Percentiles rank a stretch among this genome's conserved stretches.
Conservation (phyloP, 2,329 filamentous ascomycete genomes). For the Microthyrium microscopicum region DNA sequence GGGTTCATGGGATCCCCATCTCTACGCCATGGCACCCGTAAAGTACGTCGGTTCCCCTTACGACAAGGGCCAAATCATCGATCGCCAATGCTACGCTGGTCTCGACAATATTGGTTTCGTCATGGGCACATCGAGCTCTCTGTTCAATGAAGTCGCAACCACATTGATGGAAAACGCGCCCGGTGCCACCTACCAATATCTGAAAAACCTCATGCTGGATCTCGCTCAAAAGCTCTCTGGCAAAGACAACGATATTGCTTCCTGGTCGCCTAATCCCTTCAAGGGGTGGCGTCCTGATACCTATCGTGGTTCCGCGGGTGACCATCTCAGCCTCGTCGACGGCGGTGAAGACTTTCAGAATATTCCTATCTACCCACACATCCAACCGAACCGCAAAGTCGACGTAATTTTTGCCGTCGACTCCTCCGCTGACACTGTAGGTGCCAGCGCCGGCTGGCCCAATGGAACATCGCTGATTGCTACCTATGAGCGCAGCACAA, state of each 20-base stretch:
- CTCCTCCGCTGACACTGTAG: slow-evolving; percentile 52
- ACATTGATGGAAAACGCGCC: slow-evolving; percentile 37
- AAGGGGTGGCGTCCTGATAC: slow-evolving; percentile 42
- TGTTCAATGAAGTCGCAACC: slow-evolving; percentile 68
- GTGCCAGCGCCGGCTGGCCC: slow-evolving; percentile 41
- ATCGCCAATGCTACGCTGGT: slow-evolving; percentile 51
- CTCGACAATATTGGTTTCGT: slow-evolving; percentile 62
- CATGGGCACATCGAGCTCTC: slow-evolving; percentile 69
- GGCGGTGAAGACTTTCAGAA: slow-evolving; percentile 66
- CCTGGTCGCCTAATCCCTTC: slow-evolving; percentile 63
- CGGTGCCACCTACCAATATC: slow-evolving; percentile 34
- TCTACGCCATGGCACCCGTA: slow-evolving; percentile 54
- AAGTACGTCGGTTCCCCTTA: slow-evolving; percentile 61
- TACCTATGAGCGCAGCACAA: slow-evolving; percentile 51
- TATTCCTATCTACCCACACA: slow-evolving; percentile 60
- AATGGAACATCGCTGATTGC: slow-evolving; percentile 61
- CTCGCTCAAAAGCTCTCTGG: slow-evolving; percentile 43
- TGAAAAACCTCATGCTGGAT: slow-evolving; percentile 36
- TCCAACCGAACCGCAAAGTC: slow-evolving; percentile 51
- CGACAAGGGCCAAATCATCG: slow-evolving; percentile 38
- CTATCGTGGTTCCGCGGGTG: slow-evolving; percentile 38
- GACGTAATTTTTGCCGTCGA: slow-evolving; percentile 74
- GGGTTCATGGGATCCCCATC: slow-evolving; percentile 57
- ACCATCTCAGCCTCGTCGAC: slow-evolving; percentile 56
- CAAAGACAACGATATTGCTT: slow-evolving; percentile 54